Evolutionary conservation across 352 stramenopile genomes (phyloP).

Genomic region (Phytophthora macrochlamydospora): DNA sequence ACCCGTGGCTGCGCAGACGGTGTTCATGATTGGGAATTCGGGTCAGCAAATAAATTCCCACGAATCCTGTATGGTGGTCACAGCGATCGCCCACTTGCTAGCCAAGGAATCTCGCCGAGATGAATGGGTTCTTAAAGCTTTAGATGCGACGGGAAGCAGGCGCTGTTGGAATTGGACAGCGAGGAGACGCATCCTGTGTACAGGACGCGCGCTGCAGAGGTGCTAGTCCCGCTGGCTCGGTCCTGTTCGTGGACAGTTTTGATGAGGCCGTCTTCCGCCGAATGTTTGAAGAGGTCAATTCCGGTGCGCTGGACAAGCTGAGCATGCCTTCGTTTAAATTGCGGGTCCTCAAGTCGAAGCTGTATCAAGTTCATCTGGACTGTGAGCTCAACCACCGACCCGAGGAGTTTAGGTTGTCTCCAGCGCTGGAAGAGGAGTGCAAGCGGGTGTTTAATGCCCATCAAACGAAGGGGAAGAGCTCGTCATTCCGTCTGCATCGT

Average conservation of each 20-base stretch:
- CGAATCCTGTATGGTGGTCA: constrained; percentile 56
- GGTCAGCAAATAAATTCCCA: constrained; percentile 39
- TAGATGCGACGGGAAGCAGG: constrained; percentile 42
- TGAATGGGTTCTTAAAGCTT: constrained; percentile 52
- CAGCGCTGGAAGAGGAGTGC: constrained; percentile 38
- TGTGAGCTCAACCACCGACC: constrained; percentile 41
- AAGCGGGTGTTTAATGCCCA: constrained; percentile 48
- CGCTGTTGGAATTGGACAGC: constrained; percentile 30
- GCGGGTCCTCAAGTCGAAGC: constrained; percentile 44
- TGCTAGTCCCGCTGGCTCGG: constrained; percentile 50
- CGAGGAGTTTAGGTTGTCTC: constrained; percentile 40
- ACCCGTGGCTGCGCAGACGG: constrained; percentile 50
- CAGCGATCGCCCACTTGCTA: constrained; percentile 50
- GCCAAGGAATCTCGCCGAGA: constrained; percentile 55
- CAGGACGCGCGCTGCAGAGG: constrained; percentile 29
- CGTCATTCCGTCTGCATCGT: constrained; percentile 64
- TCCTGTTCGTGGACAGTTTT: constrained; percentile 64
- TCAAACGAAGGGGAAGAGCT: constrained; percentile 56
- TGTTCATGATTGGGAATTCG: constrained; percentile 39
- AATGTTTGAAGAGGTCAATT: constrained; percentile 52
- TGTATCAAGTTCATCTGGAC: constrained; percentile 76
- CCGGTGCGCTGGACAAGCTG: constrained; percentile 42
- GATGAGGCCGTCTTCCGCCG: constrained; percentile 52
- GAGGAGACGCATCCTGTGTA: constrained; percentile 27
- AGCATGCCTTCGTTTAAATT: constrained; percentile 40